phyloP scores from a whole-genome alignment of 225 moss, liverwort and hornwort species.

The Pseudisothecium myosuroides region DNA sequence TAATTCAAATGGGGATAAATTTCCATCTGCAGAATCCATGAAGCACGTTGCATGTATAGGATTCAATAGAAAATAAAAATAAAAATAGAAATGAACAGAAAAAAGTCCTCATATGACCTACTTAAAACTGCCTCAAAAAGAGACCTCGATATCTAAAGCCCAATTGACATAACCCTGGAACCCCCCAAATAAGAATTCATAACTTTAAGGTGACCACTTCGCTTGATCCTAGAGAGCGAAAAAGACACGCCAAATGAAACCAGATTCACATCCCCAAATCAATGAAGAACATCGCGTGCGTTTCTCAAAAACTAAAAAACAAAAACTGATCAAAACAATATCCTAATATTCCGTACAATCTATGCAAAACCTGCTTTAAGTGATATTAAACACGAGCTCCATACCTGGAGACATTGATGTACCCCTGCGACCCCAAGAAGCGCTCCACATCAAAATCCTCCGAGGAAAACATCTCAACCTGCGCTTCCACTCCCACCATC shows the following conservation, averaged over 20 bases:
- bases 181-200: conserved; percentile 8
- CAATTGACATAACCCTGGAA: conserved; percentile 46
- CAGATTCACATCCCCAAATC: neutral
- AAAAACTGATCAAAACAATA: neutral
- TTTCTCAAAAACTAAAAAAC: neutral
- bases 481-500: conserved; percentile 1
- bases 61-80: neutral
- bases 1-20: neutral
- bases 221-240: neutral
- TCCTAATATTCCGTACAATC: neutral
- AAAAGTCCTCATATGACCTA: neutral
- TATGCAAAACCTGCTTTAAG: neutral
- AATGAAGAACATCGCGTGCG: neutral
- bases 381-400: neutral
- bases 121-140: neutral
- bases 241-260: neutral
- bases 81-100: neutral
- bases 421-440: conserved; percentile 68
- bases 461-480: conserved; percentile 65
- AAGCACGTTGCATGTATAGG: neutral
- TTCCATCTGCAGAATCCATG: neutral
- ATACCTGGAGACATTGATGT: conserved; percentile 83
- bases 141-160: conserved; percentile 26
- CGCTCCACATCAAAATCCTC: conserved; percentile 84
- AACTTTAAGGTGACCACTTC: neutral